A percentile compares a stretch with the other conserved stretches of the same genome.
Evolutionary conservation across 164 flowering plant genomes (phyloP).

Genomic region (Sedum album): DNA sequence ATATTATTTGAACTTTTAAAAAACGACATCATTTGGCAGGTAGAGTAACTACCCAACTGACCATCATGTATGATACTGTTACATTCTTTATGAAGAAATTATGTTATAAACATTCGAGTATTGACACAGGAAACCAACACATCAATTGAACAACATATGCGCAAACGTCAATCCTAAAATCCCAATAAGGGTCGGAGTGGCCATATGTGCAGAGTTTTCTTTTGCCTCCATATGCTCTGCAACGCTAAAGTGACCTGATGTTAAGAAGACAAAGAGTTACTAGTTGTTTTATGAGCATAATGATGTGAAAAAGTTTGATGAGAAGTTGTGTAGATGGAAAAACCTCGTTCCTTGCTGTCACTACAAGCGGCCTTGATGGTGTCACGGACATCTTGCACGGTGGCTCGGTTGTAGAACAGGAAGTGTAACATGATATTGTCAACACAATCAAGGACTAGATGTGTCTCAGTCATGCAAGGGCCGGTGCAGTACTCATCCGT

Average conservation of each 20-base stretch:
- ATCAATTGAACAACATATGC: constrained; percentile 7
- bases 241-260: constrained; percentile 66
- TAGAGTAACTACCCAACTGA: constrained; percentile 4
- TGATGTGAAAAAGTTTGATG: background rate
- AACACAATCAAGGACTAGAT: constrained; percentile 8
- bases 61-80: background rate
- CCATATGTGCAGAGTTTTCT: constrained; percentile 16
- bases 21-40: too few relatives aligned
- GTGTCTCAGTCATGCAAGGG: constrained; percentile 10
- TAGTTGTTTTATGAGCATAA: background rate
- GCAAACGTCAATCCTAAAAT: constrained; percentile 14
- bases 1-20: too few relatives aligned
- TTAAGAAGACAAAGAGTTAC: background rate
- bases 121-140: background rate
- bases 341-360: constrained; percentile 10
- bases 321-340: background rate
- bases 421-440: constrained; percentile 6
- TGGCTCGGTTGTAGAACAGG: constrained; percentile 7
- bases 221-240: constrained; percentile 42
- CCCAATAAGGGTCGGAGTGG: constrained; percentile 9
- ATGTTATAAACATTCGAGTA: background rate
- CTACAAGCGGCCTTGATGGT: constrained; percentile 10
- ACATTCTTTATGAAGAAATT: too few relatives aligned
- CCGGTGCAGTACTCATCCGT: constrained; percentile 9
- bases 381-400: constrained; percentile 5